Base-by-base conservation (phyloP, 2,329 filamentous ascomycete genomes). In the Fusarium stilboides region DNA sequence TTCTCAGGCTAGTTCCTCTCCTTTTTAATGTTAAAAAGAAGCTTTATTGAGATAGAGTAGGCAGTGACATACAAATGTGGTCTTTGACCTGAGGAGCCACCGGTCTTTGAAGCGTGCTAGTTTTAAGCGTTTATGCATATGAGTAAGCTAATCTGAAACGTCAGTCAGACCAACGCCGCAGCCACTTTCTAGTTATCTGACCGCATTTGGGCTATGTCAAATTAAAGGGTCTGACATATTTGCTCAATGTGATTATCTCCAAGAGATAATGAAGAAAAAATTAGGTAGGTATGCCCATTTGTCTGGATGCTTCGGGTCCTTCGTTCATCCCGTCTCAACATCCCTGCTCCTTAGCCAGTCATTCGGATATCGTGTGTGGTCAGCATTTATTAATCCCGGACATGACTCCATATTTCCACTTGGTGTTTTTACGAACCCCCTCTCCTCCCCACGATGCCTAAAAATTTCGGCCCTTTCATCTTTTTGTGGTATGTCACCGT, bases 1-100 rank as follows among this genome's bases (percentile, higher is more conserved):
- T 7, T 44, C 24, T 31, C 36, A 28, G 49, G 26, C 47, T 0
- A 22, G n/a, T 37, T 37, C 19, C 36, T 33, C 15, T 5, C 28
- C n/a, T 24, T 33, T 60, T 58, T 49, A 65, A 39, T 59, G 61
- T 65, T 64, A 64, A 64, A 67, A 67, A 64, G 28, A 67, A 68
- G 64, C 64, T 67, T 67, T 34, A 58, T 43, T 64, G 36, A 36
- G 34, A 36, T 36, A 36, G 17, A 36, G 34, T 15, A 36, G 34
- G n/a, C 14, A 62, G 47, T 56, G 57, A 47, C 47, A 62, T 8
- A 12, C 24, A 47, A 47, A 33, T 43, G 17, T 43, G 59, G 47
- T 4, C 15, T 47, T 22, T 36, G 34, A 17, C 34, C 34, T 36
- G 34, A 36, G 14, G 14, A 17, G 17, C 14, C 17, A 17, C 34